Evolutionary conservation across 2,329 filamentous ascomycete species (phyloP), one percentile per base, ranked within the genome.

Genomic region (Penicillium sp.): DNA sequence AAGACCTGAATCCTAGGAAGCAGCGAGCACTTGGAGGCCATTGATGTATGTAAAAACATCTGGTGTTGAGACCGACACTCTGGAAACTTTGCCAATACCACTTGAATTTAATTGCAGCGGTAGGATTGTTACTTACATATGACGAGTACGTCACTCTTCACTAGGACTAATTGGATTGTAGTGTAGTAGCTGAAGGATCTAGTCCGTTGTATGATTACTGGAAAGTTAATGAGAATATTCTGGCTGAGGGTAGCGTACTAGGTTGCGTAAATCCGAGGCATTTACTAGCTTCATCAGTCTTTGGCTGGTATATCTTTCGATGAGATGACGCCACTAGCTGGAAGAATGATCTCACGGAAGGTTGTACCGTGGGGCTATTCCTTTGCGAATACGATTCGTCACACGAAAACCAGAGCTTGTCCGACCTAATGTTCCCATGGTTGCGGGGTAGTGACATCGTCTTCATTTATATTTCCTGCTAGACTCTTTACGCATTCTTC

Each of bases 1-100:
- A 62, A 42, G 70, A 73, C 51, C 23, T 71, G 36, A 66, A 59
- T 29, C 45, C 64, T 28, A 59, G 60, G 38, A 60, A 53, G 34
- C 70, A 70, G 54, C 62, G 47, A 24, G 52, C 69, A 31, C 62
- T 66, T 38, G 63, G 66, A 28, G 45, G 57, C 42, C 48, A 36
- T 36, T 50, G 45, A 52, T 38, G 34, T 38, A 38, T 36, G 33
- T 15, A 33, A 13, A 4, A 36, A 36, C n/a, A 16, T 9, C 6
- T 4, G n/a, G 33, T n/a, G n/a, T 36, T 16, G 33, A 16, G n/a
- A n/a, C 7, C 18, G 33, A n/a, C 33, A 18, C n/a, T 36, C n/a
- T 36, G 33, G n/a, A 36, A 18, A 15, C n/a, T 6, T 9, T 36
- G 33, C 21, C 6, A 6, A 39, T 21, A 13, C 18, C 16, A 21